Conservation (phyloP, 2,329 filamentous ascomycete genomes). For the Colletotrichum camelliae region DNA sequence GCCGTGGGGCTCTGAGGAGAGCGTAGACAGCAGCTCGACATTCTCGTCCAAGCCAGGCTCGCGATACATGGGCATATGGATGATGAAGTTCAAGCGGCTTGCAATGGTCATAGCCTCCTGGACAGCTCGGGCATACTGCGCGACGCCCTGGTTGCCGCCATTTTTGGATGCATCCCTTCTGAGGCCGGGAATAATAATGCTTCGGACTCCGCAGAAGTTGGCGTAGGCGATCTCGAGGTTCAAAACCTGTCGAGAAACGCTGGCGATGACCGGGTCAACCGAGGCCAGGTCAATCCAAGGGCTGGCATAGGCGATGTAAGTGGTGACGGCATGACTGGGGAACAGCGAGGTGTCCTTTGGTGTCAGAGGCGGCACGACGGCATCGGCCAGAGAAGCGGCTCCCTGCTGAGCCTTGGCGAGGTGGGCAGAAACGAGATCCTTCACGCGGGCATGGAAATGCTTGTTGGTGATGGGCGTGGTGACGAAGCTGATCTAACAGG, state of each 20-base stretch:
- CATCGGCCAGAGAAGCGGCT: conserved; percentile 51
- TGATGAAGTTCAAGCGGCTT: conserved; percentile 77
- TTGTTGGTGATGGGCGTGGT: conserved; percentile 80
- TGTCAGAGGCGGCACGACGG: conserved; percentile 71
- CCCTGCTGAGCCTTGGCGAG: conserved; percentile 49
- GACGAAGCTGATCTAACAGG: conserved; percentile 75
- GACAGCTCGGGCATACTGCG: conserved; percentile 84
- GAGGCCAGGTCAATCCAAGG: conserved; percentile 93
- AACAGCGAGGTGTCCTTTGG: conserved; percentile 80
- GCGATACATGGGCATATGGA: conserved; percentile 85
- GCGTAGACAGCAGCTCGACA: conserved; percentile 55
- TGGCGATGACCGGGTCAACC: conserved; percentile 79
- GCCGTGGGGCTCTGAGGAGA: conserved; percentile 38
- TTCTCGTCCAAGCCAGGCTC: conserved; percentile 65
- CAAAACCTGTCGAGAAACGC: conserved; percentile 87
- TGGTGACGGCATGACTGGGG: conserved; percentile 71
- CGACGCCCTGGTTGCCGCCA: conserved; percentile 55
- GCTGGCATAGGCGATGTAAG: conserved; percentile 81
- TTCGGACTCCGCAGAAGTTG: conserved; percentile 89
- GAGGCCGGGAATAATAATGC: conserved; percentile 83
- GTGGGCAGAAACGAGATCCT: conserved; percentile 64
- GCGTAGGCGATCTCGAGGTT: conserved; percentile 94
- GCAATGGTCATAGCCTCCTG: conserved; percentile 79
- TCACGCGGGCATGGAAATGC: conserved; percentile 73
- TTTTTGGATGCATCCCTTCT: conserved; percentile 63